Evolutionary conservation across 805 yeast genomes (phyloP).

Genomic region (Hanseniaspora jakobsenii): DNA sequence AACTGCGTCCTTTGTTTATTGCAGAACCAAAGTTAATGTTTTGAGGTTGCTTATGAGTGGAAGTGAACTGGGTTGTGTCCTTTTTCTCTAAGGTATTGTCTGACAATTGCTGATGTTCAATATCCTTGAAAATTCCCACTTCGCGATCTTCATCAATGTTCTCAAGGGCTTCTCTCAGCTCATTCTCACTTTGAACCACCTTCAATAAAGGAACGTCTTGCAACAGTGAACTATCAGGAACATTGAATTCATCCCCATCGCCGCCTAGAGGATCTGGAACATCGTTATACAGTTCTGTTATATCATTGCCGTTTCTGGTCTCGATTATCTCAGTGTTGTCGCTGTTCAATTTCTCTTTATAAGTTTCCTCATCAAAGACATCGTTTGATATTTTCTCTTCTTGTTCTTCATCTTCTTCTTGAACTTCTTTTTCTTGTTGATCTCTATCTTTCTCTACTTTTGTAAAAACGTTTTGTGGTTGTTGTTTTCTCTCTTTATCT

Average conservation of each 20-base stretch:
- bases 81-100: too few relatives aligned
- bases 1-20: too few relatives aligned
- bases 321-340: not conserved
- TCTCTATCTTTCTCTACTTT: too few relatives aligned
- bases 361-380: not conserved
- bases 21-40: too few relatives aligned
- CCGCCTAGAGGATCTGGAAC: slow-evolving; percentile 2
- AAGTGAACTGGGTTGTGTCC: too few relatives aligned
- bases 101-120: not conserved
- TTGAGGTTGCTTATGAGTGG: too few relatives aligned
- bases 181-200: slow-evolving; percentile 10
- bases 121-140: not conserved
- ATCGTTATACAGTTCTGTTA: slow-evolving; percentile 12
- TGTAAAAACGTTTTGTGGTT: too few relatives aligned
- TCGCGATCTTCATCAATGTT: slow-evolving; percentile 10
- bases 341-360: not conserved
- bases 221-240: not conserved
- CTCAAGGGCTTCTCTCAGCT: slow-evolving; percentile 8
- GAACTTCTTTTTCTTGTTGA: too few relatives aligned
- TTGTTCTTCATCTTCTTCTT: too few relatives aligned
- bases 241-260: not conserved
- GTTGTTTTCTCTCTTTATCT: too few relatives aligned
- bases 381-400: too few relatives aligned
- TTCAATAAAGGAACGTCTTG: slow-evolving; percentile 11
- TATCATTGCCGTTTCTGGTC: not conserved